phyloP scores from a whole-genome alignment of 2,329 filamentous ascomycete species.

The Coniochaeta sp. region DNA sequence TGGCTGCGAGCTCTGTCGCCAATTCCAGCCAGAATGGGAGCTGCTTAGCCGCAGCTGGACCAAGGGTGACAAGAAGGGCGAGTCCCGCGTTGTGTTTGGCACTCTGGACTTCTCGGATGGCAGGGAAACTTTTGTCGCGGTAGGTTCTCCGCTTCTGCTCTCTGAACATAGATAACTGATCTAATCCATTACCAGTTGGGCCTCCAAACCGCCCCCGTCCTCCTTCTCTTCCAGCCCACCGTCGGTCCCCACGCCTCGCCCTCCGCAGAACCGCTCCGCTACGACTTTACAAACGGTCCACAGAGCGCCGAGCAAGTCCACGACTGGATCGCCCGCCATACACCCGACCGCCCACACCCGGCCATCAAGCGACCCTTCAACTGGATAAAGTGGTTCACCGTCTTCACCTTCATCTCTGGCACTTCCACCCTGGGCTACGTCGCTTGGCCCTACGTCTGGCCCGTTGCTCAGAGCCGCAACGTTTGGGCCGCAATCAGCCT shows the following conservation, averaged over 20 bases:
- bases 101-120: slow-evolving; percentile 86
- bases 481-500: slow-evolving; percentile 88
- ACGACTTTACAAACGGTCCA: slow-evolving; percentile 73
- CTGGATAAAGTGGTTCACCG: slow-evolving; percentile 66
- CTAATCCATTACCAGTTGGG: slow-evolving; percentile 55
- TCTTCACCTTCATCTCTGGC: slow-evolving; percentile 63
- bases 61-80: slow-evolving; percentile 69
- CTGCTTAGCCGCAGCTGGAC: slow-evolving; percentile 79
- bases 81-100: slow-evolving; percentile 69
- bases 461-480: slow-evolving; percentile 81
- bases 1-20: slow-evolving; percentile 77
- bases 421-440: slow-evolving; percentile 61
- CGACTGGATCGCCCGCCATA: slow-evolving; percentile 69
- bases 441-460: slow-evolving; percentile 70
- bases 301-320: slow-evolving; percentile 72
- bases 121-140: slow-evolving; percentile 77
- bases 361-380: slow-evolving; percentile 79
- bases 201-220: slow-evolving; percentile 87
- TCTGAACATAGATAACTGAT: background rate
- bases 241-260: slow-evolving; percentile 69
- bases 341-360: slow-evolving; percentile 73
- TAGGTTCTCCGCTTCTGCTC: slow-evolving; percentile 34
- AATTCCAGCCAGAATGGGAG: slow-evolving; percentile 94
- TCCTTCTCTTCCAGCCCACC: slow-evolving; percentile 83
- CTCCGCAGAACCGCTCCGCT: slow-evolving; percentile 63